Evolutionary conservation across 768 basidiomycete species (phyloP).

Genomic region (Mycena indigotica): DNA sequence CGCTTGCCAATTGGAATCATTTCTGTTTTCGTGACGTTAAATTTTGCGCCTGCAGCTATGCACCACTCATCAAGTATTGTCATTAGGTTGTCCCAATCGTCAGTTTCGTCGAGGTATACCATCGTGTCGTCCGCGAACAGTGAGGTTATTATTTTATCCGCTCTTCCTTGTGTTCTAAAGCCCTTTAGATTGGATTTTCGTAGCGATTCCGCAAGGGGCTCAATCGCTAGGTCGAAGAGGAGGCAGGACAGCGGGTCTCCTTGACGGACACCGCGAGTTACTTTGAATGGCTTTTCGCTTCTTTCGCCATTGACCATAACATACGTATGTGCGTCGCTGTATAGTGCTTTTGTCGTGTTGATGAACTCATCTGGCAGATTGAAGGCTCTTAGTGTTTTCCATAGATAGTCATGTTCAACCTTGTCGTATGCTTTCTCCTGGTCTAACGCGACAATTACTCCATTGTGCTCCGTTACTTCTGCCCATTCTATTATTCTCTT

Average conservation of each 20-base stretch:
- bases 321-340: slow-evolving; percentile 20
- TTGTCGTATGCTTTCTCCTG: slow-evolving; percentile 4
- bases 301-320: slow-evolving; percentile 29
- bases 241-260: slow-evolving; percentile 27
- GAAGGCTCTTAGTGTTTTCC: slow-evolving; percentile 7
- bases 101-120: neutral
- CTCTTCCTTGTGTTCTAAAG: neutral
- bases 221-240: slow-evolving; percentile 22
- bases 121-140: neutral
- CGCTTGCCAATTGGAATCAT: neutral
- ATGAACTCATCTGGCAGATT: slow-evolving; percentile 18
- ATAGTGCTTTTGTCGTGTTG: slow-evolving; percentile 23
- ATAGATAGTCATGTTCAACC: slow-evolving; percentile 22
- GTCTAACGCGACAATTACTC: slow-evolving; percentile 1
- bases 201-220: neutral
- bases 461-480: slow-evolving; percentile 16
- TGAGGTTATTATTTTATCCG: neutral
- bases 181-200: neutral
- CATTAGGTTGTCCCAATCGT: neutral
- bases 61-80: neutral
- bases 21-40: neutral
- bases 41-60: neutral
- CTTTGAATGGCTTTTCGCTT: slow-evolving; percentile 15
- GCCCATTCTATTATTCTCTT: slow-evolving; percentile 18
- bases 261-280: slow-evolving; percentile 6